Conservation (phyloP, 306 rosid species). For the Morella rubra region DNA sequence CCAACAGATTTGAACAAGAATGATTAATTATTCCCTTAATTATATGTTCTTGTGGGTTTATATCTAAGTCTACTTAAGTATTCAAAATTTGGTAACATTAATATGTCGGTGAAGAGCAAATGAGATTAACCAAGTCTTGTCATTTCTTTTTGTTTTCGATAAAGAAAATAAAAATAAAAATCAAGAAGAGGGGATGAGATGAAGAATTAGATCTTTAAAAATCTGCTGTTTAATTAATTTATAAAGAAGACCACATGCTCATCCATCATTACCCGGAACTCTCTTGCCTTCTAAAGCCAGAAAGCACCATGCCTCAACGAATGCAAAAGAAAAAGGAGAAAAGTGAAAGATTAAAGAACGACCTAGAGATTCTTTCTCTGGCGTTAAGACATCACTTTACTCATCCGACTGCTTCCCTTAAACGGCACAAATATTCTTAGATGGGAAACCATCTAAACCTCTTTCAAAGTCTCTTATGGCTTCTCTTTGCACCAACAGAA, state of each 20-base stretch:
- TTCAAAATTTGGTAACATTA: too few species aligned
- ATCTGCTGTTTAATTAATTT: too few species aligned
- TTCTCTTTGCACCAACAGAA: constrained; percentile 17
- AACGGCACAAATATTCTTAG: not conserved
- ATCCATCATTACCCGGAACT: constrained; percentile 22
- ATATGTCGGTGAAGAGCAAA: too few species aligned
- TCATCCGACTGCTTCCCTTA: constrained; percentile 17
- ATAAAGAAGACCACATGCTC: not conserved
- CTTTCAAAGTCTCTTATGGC: constrained; percentile 23
- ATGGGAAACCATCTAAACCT: constrained; percentile 15
- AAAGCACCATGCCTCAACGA: constrained; percentile 21
- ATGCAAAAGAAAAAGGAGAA: constrained; percentile 26
- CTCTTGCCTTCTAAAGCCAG: constrained; percentile 23
- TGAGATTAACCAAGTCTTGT: too few species aligned
- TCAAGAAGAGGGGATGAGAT: too few species aligned
- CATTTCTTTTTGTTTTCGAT: too few species aligned
- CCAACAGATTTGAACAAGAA: too few species aligned
- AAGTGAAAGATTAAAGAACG: constrained; percentile 32
- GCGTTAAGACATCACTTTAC: constrained; percentile 28
- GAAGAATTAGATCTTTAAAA: too few species aligned
- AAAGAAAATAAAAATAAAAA: too few species aligned
- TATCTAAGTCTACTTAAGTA: too few species aligned
- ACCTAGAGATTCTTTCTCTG: constrained; percentile 20
- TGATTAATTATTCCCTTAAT: too few species aligned
- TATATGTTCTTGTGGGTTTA: too few species aligned